These are phyloP conservation scores for Pezicula radicicola DNA, from an alignment of 2,329 filamentous ascomycete species.

Conservation along the genomic window DNA sequence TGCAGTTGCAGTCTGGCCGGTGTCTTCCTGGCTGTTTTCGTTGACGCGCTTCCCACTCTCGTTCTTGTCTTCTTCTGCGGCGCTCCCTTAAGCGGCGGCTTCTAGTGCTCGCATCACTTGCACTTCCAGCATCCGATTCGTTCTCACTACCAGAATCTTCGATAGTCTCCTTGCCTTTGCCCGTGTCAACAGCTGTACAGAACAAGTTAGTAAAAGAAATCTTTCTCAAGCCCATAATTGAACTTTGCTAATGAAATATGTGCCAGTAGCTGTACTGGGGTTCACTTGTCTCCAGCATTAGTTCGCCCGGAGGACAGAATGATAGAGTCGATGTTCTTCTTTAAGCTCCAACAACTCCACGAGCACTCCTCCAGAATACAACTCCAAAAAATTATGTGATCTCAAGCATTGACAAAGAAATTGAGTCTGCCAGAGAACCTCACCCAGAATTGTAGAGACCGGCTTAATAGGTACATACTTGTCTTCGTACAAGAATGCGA, in stretches of 20 bases:
- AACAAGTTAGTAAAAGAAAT: not conserved
- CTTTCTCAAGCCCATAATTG: too few species aligned
- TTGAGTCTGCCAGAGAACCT: constrained; percentile 4
- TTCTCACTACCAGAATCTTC: constrained; percentile 24
- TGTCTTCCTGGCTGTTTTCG: constrained; percentile 43
- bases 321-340: too few species aligned
- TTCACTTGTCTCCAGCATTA: too few species aligned
- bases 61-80: constrained; percentile 31
- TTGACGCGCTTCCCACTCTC: constrained; percentile 33
- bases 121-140: constrained; percentile 30
- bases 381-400: too few species aligned
- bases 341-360: too few species aligned
- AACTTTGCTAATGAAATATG: too few species aligned
- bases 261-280: too few species aligned
- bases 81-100: constrained; percentile 31
- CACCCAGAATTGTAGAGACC: constrained; percentile 37
- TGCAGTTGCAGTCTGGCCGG: constrained; percentile 41
- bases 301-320: too few species aligned
- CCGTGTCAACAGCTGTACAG: constrained; percentile 27
- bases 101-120: constrained; percentile 31
- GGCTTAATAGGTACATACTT: constrained; percentile 43
- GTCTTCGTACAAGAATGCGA: constrained; percentile 48
- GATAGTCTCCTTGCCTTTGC: constrained; percentile 41
- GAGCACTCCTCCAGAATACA: too few species aligned
- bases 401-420: too few species aligned